phyloP scores from a whole-genome alignment of 441 rosid genomes.

The Adansonia rubrostipa region DNA sequence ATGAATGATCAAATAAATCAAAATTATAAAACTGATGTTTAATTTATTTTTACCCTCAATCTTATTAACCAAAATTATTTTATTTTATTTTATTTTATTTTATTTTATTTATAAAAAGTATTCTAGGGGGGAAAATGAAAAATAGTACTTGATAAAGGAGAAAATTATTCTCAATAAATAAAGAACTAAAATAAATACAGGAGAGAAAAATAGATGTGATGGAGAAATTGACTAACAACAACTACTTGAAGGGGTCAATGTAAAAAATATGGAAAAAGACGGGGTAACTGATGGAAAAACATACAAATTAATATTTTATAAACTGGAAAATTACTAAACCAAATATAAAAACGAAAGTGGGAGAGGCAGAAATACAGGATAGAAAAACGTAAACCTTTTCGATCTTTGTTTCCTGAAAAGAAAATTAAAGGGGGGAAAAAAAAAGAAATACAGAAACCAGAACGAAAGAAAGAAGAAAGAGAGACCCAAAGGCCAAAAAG shows the following conservation, averaged over 20 bases:
- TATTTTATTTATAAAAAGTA: not conserved
- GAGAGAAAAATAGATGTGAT: not conserved
- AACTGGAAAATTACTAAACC: not conserved
- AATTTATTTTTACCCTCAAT: not conserved
- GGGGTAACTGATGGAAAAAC: constrained; percentile 14
- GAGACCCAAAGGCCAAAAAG: not conserved
- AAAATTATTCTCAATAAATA: not conserved
- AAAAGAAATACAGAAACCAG: not conserved
- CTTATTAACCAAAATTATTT: not conserved
- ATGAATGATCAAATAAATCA: not conserved
- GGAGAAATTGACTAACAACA: constrained; percentile 18
- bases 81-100: not conserved
- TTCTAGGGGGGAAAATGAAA: not conserved
- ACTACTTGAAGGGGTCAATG: constrained; percentile 14
- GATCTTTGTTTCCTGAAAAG: not conserved
- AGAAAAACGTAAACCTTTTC: not conserved
- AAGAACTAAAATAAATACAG: not conserved
- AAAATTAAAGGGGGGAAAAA: not conserved
- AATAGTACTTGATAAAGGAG: not conserved
- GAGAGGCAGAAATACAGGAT: not conserved
- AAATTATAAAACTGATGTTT: not conserved
- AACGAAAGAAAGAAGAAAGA: constrained; percentile 2
- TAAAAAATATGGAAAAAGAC: constrained; percentile 17
- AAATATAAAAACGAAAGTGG: not conserved
- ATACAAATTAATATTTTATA: not conserved